Evolutionary conservation across 1,284 basidiomycete genomes (phyloP), one percentile per base, ranked within the genome.

Genomic region (Malassezia yamatoensis): DNA sequence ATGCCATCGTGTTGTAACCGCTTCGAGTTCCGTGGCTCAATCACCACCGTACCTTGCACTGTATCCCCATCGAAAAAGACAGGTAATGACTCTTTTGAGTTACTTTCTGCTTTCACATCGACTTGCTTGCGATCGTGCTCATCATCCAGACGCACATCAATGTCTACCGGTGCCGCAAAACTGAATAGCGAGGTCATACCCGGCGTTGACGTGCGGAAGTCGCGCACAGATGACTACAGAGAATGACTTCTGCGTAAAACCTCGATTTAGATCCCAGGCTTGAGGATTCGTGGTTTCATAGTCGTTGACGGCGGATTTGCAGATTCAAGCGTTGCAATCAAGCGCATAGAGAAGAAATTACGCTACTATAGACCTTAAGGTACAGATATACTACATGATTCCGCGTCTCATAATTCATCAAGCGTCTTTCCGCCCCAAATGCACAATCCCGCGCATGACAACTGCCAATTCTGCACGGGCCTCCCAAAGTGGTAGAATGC

Each of bases 41-140:
- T 84, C 15, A 85, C 81, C 1, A 90, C 86, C 80, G 86, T 84
- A 4, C 94, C 93, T 38, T 80, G 76, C 18, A 98, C 81, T 44
- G 83, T 84, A 74, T 98, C 94, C 12, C 90, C 91, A 73, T 98
- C 93, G 72, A 89, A 91, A 76, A 90, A 98, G 9, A 98, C 85
- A 1, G 91, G 90, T 78, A 86, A 90, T 58, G 86, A 83, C 44
- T 86, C 80, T 58, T 80, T 80, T 74, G 85, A 83, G 55, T 89
- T 86, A 76, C 88, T 88, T 60, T 90, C 88, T 53, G 72, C 61
- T 60, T 74, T 75, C 54, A 75, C 68, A 41, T 83, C 81, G 29
- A 83, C 80, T 44, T 80, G 85, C 75, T 90, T 90, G 58, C 91
- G 80, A 41, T 83, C 79, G 53, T 94, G 88, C 72, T 96, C 90